Percentiles rank a stretch among this genome's conserved stretches.
These are phyloP conservation scores for Arctostaphylos glauca DNA, from an alignment of 148 eudicot species.

Conservation along the genomic window DNA sequence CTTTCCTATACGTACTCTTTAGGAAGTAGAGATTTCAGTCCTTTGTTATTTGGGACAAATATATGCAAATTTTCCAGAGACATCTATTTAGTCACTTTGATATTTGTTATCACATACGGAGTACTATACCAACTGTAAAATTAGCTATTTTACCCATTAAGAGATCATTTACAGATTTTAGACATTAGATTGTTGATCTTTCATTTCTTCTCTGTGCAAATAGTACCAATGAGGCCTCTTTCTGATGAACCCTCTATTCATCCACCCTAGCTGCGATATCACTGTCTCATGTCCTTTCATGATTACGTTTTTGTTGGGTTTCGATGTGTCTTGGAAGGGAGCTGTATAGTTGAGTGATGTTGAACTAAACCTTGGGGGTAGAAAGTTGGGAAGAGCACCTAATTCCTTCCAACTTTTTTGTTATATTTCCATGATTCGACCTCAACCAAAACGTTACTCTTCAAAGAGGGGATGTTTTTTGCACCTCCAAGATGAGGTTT, in stretches of 20 bases:
- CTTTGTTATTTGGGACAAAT: not conserved
- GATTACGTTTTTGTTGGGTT: not conserved
- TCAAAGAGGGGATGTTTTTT: conserved; percentile 2
- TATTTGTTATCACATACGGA: not conserved
- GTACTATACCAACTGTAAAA: not conserved
- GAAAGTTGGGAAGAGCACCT: not conserved
- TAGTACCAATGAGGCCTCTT: not conserved
- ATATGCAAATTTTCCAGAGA: not conserved
- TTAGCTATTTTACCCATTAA: not conserved
- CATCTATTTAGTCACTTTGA: not conserved
- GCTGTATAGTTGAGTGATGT: no score
- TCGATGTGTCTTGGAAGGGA: not conserved
- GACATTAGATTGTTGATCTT: not conserved
- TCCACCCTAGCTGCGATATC: not conserved
- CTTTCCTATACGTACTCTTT: not conserved
- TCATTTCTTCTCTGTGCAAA: not conserved
- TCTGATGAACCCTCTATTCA: not conserved
- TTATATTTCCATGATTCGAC: not conserved
- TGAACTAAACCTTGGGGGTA: not conserved
- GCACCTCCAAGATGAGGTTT: not conserved
- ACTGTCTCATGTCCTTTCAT: not conserved
- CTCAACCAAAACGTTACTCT: not conserved
- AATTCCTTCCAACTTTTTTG: not conserved
- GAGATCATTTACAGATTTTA: not conserved
- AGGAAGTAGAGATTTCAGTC: not conserved